Evolutionary conservation across 306 rosid species (phyloP).

Genomic region (Geum urbanum): DNA sequence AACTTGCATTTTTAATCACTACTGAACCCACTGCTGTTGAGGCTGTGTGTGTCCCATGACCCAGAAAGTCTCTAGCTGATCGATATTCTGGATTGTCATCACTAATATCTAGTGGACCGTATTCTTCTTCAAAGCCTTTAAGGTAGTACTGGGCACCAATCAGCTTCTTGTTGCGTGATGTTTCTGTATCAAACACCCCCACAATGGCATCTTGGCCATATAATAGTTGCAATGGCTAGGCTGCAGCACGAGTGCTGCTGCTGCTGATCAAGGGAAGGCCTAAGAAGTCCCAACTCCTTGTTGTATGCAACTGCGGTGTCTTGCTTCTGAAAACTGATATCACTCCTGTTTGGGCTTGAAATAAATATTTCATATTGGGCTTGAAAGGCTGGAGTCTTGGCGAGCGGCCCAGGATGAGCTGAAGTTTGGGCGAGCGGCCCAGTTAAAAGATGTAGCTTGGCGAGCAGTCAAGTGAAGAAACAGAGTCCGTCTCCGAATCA

Average conservation of each 20-base stretch:
- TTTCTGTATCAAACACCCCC: slow-evolving; percentile 47
- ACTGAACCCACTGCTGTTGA: slow-evolving; percentile 52
- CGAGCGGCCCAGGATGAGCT: too few relatives aligned
- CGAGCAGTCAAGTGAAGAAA: too few relatives aligned
- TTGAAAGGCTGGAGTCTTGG: too few relatives aligned
- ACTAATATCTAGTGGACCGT: slow-evolving; percentile 32
- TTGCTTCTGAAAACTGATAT: slow-evolving; percentile 49
- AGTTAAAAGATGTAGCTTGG: too few relatives aligned
- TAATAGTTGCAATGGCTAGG: slow-evolving; percentile 25
- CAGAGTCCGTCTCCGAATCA: too few relatives aligned
- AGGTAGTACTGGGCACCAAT: slow-evolving; percentile 56
- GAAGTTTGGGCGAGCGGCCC: too few relatives aligned
- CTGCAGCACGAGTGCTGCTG: background rate
- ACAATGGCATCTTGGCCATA: slow-evolving; percentile 41
- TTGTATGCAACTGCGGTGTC: slow-evolving; percentile 40
- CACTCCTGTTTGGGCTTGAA: too few relatives aligned
- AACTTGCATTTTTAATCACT: slow-evolving; percentile 23
- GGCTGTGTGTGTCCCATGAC: slow-evolving; percentile 65
- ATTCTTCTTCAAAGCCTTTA: slow-evolving; percentile 41
- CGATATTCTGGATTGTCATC: slow-evolving; percentile 33
- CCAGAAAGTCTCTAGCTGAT: slow-evolving; percentile 49
- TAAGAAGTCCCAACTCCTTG: slow-evolving; percentile 63
- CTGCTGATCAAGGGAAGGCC: slow-evolving; percentile 33
- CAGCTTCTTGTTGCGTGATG: slow-evolving; percentile 45
- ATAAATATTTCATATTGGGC: too few relatives aligned